Evolutionary conservation across 2,329 filamentous ascomycete genomes (phyloP), one percentile per base, ranked within the genome.

Genomic region (Cryphonectria japonica): DNA sequence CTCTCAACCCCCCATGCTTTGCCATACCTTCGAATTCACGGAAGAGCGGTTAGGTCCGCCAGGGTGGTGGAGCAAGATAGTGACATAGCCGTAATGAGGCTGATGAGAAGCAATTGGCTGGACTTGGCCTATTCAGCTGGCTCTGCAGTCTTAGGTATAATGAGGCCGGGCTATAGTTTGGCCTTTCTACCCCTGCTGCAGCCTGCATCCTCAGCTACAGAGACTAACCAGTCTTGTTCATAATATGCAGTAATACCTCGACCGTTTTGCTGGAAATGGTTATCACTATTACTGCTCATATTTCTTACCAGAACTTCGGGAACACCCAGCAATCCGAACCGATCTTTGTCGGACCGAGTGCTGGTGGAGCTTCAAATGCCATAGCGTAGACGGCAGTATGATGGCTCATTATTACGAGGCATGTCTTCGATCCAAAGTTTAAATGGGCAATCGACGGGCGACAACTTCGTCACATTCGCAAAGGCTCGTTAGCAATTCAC

Each of bases 21-120:
- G 4, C 7, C 43, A 50, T 50, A 50, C 43, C 43, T 50, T 50
- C 22, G 3, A 7, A n/a, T 50, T 7, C 22, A 50, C 4, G 22
- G 46, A n/a, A n/a, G 19, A 1, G 1, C 46, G 7, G 22, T n/a
- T n/a, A 50, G 46, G 22, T n/a, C n/a, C 22, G 46, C 46, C 46
- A n/a, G 1, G 19, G 19, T 6, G 14, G 19, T 50, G 16, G 7
- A 50, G 43, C 43, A 46, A 22, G 16, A 13, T 52, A 79, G 78
- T 41, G 46, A 7, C 9, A 41, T 34, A 4, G 57, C n/a, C 67
- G 41, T 54, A 16, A 9, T 19, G 16, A 69, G 39, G 62, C 57
- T 59, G 22, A 43, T 43, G 34, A 61, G 37, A 6, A 63, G n/a
- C 16, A 54, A 16, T 22, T 43, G 32, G 22, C 22, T 32, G 37